Base-by-base conservation (phyloP, 768 basidiomycete genomes). In the Kwoniella pini region DNA sequence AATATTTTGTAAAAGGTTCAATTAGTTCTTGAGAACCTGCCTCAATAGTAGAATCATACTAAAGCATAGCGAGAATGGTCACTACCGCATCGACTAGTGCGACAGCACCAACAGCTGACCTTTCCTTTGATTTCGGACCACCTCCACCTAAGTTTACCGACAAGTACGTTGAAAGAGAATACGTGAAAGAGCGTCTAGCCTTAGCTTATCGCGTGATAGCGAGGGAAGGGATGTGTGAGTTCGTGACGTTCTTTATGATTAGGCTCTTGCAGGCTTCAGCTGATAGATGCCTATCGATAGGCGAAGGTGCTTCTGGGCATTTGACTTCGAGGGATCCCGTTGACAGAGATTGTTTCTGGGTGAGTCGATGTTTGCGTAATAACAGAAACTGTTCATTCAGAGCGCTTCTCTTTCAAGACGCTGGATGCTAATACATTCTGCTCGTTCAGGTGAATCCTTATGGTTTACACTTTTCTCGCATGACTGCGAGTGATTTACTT, bases 401-500 rank as follows among this genome's bases (percentile, higher is more conserved):
- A n/a, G n/a, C n/a, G n/a, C n/a, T n/a, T n/a, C n/a, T n/a, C n/a
- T n/a, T n/a, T n/a, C n/a, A n/a, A n/a, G n/a, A 22, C 38, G 0
- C 9, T 11, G n/a, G 17, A 26, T 1, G 2, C 31, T 31, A 6
- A 19, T 13, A 26, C 1, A 26, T 51, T 4, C 13, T 30, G n/a
- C n/a, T n/a, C n/a, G n/a, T 4, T 50, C 24, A 62, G 62, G 67
- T 75, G 11, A 70, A 65, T 31, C 73, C 73, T 11, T 72, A 64
- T 42, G 82, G 83, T 21, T 65, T 80, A 17, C 82, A 83, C 65
- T 84, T 83, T 76, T 76, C 77, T 42, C 66, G 81, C 13, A 81
- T 84, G 53, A 80, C 82, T 57, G 77, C 83, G 0, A 68, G 68
- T 2, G 81, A 82, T 69, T 76, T 84, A 36, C 70, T 84, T 30